Base-by-base conservation (phyloP, 805 yeast species). In the baker's yeast (Saccharomyces cerevisiae) region DNA sequence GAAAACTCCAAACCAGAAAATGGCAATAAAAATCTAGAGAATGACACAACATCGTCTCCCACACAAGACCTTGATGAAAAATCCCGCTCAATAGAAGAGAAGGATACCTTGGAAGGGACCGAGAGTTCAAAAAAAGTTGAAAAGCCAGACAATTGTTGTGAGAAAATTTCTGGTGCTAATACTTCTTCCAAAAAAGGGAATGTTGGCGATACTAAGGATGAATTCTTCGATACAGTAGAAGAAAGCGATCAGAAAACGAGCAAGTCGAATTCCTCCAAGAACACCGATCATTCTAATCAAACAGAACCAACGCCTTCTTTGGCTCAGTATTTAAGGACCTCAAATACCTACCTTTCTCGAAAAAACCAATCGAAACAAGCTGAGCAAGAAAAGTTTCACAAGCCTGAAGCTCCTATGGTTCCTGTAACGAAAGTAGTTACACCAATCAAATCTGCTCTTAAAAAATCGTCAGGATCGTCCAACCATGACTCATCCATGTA, bases 241-340 rank as follows among this genome's bases (percentile, higher is more conserved):
- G 17, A 36, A 21, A 17, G 22, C 29, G 30, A 9, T 31, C 21
- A 30, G 31, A 10, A 31, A 36, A 29, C 31, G 47, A 22, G 10
- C 21, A 8, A 31, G 3, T 49, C 22, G 22, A 32, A 2, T 21
- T 1, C 43, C 22, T 31, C 51, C 27, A 26, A 24, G 11, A 32
- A 32, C 6, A 31, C 9, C 26, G 14, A 41, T 6, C 21, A 9
- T 2, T 21, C 26, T 6, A 41, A 24, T 13, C 50, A 29, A 26
- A 28, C 46, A 8, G 24, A 28, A 21, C 6, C 49, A 24, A 49
- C 51, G 29, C 47, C 59, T 24, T 62, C 68, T 31, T 75, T 79
- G 77, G 83, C 83, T 4, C 77, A 77, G 53, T 75, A 76, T 51
- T 57, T 79, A 22, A 73, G 81, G 52, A 71, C 79, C 4, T 72